Conservation (phyloP, 345 rosid species). For the Erysimum cheiranthoides region DNA sequence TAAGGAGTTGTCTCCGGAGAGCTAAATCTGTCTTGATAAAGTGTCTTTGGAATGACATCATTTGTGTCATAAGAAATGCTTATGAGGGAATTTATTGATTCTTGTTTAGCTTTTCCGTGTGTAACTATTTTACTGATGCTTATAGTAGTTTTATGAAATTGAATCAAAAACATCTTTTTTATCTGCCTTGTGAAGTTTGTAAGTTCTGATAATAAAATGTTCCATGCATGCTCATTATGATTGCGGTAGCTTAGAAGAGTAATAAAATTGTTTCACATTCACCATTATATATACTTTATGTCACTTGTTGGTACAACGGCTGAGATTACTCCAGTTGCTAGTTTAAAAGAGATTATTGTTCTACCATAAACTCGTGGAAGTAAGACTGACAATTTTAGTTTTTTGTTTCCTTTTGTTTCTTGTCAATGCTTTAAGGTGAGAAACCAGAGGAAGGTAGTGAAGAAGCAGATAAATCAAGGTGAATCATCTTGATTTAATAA, state of each 20-base stretch:
- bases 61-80: conserved; percentile 4
- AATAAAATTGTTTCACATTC: neutral
- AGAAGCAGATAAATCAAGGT: conserved; percentile 53
- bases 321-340: conserved; percentile 4
- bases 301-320: conserved; percentile 12
- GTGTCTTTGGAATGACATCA: neutral
- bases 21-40: conserved; percentile 14
- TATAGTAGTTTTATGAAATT: conserved; percentile 3
- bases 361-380: neutral
- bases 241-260: neutral
- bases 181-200: conserved; percentile 8
- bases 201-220: conserved; percentile 5
- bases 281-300: neutral
- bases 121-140: conserved; percentile 13
- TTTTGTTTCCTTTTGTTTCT: neutral
- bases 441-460: conserved; percentile 51
- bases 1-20: neutral
- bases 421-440: conserved; percentile 51
- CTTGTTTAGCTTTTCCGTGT: neutral
- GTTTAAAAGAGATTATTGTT: conserved; percentile 12
- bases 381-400: neutral
- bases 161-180: conserved; percentile 5
- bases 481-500: conserved; percentile 28
- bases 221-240: neutral
- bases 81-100: neutral